These are phyloP conservation scores for Daldinia eschscholtzii DNA, from an alignment of 2,329 filamentous ascomycete species.

Conservation along the genomic window DNA sequence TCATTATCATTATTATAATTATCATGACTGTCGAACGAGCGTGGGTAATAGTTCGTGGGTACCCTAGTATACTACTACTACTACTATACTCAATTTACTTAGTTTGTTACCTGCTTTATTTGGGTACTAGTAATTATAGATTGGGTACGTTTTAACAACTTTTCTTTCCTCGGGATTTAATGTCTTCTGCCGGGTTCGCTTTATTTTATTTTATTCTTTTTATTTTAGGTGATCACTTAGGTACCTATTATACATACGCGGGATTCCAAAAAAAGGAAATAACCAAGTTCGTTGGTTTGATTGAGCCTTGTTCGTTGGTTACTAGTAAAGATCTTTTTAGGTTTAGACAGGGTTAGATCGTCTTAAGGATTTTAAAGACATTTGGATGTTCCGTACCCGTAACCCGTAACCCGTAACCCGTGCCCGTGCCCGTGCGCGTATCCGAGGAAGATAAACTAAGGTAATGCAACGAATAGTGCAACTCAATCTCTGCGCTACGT, in stretches of 20 bases:
- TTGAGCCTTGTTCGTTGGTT: neutral
- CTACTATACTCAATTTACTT: neutral
- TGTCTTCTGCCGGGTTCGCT: too few relatives aligned
- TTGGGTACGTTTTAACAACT: neutral
- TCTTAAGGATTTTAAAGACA: neutral
- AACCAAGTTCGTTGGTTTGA: neutral
- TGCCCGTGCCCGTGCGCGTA: neutral
- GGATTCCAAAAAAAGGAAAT: neutral
- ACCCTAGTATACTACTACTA: neutral
- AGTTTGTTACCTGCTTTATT: too few relatives aligned
- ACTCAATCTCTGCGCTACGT: conserved; percentile 3
- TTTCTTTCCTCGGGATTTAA: too few relatives aligned
- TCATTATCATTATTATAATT: neutral
- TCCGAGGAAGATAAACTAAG: neutral
- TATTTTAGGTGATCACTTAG: neutral
- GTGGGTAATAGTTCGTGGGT: neutral
- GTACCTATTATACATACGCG: neutral
- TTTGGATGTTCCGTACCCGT: neutral
- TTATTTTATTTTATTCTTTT: too few relatives aligned
- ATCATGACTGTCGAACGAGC: neutral
- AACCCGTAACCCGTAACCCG: neutral
- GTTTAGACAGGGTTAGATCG: neutral
- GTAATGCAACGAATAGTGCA: neutral
- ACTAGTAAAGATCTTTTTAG: neutral
- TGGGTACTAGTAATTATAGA: too few relatives aligned